Evolutionary conservation across 345 rosid genomes (phyloP).

Genomic region (Erodium maritimum): DNA sequence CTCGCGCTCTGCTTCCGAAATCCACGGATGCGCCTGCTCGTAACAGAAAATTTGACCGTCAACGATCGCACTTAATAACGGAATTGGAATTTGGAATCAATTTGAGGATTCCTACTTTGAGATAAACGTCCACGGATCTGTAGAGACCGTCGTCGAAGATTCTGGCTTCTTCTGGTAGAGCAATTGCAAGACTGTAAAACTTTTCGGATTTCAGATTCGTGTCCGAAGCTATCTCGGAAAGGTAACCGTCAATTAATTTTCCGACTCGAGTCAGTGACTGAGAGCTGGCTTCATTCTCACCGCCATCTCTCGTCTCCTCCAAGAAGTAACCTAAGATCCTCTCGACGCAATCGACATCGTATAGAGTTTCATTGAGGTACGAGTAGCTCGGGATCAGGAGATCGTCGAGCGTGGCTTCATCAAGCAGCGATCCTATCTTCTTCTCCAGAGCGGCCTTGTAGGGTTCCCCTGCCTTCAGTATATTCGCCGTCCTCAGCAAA

Average conservation of each 20-base stretch:
- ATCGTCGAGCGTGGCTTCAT: slow-evolving; percentile 79
- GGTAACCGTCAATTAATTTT: slow-evolving; percentile 80
- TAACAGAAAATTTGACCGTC: background rate
- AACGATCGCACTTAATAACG: background rate
- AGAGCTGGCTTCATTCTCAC: slow-evolving; percentile 23
- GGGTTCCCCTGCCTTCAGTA: slow-evolving; percentile 59
- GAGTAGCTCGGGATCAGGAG: slow-evolving; percentile 90
- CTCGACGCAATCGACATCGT: slow-evolving; percentile 89
- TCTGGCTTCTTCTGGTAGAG: slow-evolving; percentile 79
- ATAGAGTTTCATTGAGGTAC: slow-evolving; percentile 78
- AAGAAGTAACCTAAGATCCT: slow-evolving; percentile 63
- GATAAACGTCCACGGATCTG: slow-evolving; percentile 88
- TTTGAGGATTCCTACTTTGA: slow-evolving; percentile 39
- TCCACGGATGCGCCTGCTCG: slow-evolving; percentile 86
- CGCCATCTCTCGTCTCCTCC: slow-evolving; percentile 31
- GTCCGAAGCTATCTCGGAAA: slow-evolving; percentile 89
- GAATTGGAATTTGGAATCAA: background rate
- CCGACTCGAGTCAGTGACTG: slow-evolving; percentile 71
- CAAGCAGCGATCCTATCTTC: slow-evolving; percentile 75
- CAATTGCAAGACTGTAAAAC: slow-evolving; percentile 55
- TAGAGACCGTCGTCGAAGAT: slow-evolving; percentile 91
- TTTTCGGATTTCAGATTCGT: slow-evolving; percentile 72
- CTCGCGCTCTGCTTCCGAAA: slow-evolving; percentile 71
- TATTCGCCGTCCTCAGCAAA: slow-evolving; percentile 62
- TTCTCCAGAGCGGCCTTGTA: slow-evolving; percentile 56